Conservation (phyloP, 2,329 filamentous ascomycete genomes). For the Penicillium sp. region DNA sequence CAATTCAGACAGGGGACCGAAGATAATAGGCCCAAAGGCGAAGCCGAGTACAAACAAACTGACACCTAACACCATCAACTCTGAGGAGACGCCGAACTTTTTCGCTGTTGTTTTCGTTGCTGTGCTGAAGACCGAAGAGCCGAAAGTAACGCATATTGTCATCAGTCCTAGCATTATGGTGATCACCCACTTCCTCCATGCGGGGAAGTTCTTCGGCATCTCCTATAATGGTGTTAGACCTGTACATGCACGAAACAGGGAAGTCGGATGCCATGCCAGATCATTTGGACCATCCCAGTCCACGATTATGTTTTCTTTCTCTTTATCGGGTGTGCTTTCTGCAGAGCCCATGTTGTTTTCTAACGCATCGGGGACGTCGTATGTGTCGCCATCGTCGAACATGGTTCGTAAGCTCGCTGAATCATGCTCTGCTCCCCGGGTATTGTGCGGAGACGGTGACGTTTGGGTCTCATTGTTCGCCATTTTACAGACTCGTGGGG, state of each 20-base stretch:
- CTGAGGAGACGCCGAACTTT: conserved; percentile 45
- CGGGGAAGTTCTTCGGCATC: conserved; percentile 2
- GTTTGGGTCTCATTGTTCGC: neutral
- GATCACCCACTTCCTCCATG: neutral
- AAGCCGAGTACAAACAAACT: conserved; percentile 51
- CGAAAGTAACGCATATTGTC: conserved; percentile 3
- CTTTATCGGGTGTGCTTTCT: neutral
- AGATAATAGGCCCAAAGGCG: conserved; percentile 54
- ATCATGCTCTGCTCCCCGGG: neutral
- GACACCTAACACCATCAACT: conserved; percentile 45
- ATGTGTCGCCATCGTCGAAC: neutral
- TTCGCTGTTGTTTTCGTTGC: conserved; percentile 42
- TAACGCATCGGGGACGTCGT: neutral
- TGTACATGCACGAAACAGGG: neutral
- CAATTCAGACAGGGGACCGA: conserved; percentile 49
- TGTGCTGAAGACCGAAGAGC: conserved; percentile 45
- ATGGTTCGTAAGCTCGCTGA: neutral
- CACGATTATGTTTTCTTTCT: neutral
- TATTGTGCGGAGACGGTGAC: neutral
- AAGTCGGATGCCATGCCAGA: neutral
- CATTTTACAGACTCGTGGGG: neutral
- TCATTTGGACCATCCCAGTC: conserved; percentile 9
- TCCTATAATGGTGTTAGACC: neutral
- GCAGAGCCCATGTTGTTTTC: neutral
- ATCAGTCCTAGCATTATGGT: neutral